phyloP scores from a whole-genome alignment of 306 rosid genomes.

The Pyrus communis region DNA sequence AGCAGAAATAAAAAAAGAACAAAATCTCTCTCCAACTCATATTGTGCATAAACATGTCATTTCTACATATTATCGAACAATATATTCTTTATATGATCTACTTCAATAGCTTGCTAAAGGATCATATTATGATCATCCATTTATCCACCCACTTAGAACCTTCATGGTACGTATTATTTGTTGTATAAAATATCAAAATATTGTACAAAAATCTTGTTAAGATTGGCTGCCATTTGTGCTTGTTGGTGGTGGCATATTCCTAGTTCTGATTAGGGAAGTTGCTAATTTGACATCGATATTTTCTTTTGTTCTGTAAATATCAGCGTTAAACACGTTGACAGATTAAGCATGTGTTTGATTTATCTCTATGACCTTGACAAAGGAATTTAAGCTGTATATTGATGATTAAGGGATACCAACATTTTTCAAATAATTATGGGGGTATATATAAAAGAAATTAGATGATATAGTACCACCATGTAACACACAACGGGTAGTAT shows the following conservation, averaged over 20 bases:
- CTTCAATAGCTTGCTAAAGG: not conserved
- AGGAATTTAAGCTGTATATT: not conserved
- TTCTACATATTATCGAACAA: conserved; percentile 10
- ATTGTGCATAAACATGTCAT: not conserved
- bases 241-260: not conserved
- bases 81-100: not conserved
- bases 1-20: not conserved
- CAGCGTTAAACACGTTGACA: not conserved
- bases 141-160: not conserved
- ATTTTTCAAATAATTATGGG: not conserved
- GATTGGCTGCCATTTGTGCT: not conserved
- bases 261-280: not conserved
- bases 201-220: too few species aligned
- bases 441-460: too few species aligned
- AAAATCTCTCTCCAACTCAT: not conserved
- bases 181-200: too few species aligned
- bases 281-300: not conserved
- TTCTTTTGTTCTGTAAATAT: not conserved
- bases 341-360: not conserved
- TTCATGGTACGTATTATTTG: too few species aligned
- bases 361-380: not conserved
- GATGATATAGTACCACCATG: too few species aligned
- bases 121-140: not conserved
- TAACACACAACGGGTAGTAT: too few species aligned
- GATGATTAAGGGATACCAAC: not conserved